Evolutionary conservation across 345 rosid species (phyloP), one percentile per base, ranked within the genome.

Genomic region (Xanthoceras sorbifolium): DNA sequence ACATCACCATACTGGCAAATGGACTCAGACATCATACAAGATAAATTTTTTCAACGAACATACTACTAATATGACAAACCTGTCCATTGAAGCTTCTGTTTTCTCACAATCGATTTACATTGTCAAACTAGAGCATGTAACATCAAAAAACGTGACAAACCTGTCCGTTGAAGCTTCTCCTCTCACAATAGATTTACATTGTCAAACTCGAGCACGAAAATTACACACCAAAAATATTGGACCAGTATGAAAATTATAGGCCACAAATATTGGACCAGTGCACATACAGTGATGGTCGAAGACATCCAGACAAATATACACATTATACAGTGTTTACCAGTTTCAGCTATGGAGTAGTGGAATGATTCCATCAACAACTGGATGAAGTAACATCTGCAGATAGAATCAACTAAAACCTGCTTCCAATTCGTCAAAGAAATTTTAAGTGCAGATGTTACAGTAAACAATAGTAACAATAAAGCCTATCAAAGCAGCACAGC

Each of bases 361-460:
- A 29, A 61, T 26, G 29, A 26, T 29, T 26, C 17, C 34, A 9
- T 26, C 34, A 3, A 26, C 9, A 46, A 44, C 9, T 26, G 36
- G 66, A 25, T 17, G 29, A 26, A 54, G 42, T 32, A 20, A 6
- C 2, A 52, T 70, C 10, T 0, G 4, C 1, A 20, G 44, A 9
- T 26, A 18, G 32, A 69, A 3, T 29, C 18, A 31, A 70, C 14
- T 3, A 70, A 69, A 69, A 48, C 40, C 28, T 69, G 73, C 40
- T 69, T 28, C 59, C 11, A 68, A 26, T 68, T 68, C 22, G 8
- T 68, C 20, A 12, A 73, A 73, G 76, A 42, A 61, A 25, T 18
- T 73, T 28, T 10, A 23, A 26, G 8, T 40, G 54, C 28, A 26
- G 40, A 38, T 32, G 59, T 28, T 44, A 23, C 60, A 29, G 10